Percentiles rank a stretch among this genome's conserved stretches.
Conservation (phyloP, 225 moss, liverwort and hornwort genomes). For the Sphagnum contortum region DNA sequence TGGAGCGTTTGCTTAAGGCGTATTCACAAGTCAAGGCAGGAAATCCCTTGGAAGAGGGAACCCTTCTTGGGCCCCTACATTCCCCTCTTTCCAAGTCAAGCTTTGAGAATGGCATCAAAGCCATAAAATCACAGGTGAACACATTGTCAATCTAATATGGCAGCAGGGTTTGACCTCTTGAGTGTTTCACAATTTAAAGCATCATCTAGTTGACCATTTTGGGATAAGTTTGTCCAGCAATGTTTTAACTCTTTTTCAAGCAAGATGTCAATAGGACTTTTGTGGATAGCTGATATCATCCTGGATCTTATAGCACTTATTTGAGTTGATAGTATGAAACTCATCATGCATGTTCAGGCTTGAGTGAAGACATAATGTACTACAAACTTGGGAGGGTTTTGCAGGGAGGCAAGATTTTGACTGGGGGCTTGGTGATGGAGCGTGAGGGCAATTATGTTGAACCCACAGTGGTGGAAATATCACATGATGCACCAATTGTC, state of each 20-base stretch:
- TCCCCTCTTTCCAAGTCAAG: conserved; percentile 39
- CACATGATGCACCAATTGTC: conserved; percentile 69
- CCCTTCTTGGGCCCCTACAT: conserved; percentile 83
- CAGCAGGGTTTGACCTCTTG: no score
- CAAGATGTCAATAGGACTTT: no score
- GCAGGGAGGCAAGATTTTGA: conserved; percentile 74
- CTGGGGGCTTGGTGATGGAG: conserved; percentile 65
- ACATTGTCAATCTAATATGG: no score
- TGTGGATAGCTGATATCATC: no score
- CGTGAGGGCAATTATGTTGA: conserved; percentile 76
- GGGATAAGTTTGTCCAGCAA: no score
- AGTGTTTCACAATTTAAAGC: no score
- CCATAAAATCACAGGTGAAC: conserved; percentile 67
- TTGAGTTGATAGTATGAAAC: no score
- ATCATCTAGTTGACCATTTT: no score
- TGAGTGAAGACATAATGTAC: no score
- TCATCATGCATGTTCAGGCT: no score
- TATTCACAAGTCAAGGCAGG: conserved; percentile 79
- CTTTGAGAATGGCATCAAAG: conserved; percentile 61
- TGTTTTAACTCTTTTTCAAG: no score
- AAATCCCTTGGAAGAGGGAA: conserved; percentile 62
- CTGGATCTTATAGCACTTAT: no score
- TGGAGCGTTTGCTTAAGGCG: conserved; percentile 63
- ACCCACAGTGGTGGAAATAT: conserved; percentile 78
- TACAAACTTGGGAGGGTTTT: background rate